Conservation (phyloP, 2,329 filamentous ascomycete species). For the Fusarium subtropicale region DNA sequence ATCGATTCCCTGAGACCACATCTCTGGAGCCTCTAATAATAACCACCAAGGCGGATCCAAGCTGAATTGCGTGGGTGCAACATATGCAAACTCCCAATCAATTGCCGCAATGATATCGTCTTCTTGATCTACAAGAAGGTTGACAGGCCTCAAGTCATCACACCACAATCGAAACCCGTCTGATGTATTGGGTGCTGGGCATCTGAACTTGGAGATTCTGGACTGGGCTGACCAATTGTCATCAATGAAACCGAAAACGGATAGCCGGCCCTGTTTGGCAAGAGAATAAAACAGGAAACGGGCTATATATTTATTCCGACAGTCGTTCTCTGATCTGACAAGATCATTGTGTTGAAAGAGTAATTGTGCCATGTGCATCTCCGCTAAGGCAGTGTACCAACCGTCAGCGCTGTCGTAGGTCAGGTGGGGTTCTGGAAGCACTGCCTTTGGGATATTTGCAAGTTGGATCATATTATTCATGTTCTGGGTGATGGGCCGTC, state of each 20-base stretch:
- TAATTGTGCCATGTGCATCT: neutral
- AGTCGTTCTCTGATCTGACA: neutral
- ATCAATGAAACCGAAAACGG: neutral
- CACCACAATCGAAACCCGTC: neutral
- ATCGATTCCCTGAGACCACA: rapidly evolving
- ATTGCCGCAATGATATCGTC: neutral
- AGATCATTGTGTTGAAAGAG: neutral
- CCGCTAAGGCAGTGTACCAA: neutral
- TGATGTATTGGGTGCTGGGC: neutral
- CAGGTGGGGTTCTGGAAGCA: rapidly evolving
- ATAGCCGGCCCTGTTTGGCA: neutral
- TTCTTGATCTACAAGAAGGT: neutral
- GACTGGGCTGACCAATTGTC: neutral
- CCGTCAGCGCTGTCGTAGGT: rapidly evolving
- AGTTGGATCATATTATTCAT: neutral
- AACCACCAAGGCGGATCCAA: neutral
- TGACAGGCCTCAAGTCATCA: neutral
- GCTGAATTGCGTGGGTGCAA: neutral
- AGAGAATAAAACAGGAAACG: neutral
- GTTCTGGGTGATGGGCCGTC: neutral
- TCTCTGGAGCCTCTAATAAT: neutral
- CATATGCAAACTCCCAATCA: neutral
- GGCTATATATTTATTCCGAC: neutral
- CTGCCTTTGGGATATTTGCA: neutral
- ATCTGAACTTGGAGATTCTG: rapidly evolving